Evolutionary conservation across 352 stramenopile genomes (phyloP).

Genomic region (Pythium chondricola): DNA sequence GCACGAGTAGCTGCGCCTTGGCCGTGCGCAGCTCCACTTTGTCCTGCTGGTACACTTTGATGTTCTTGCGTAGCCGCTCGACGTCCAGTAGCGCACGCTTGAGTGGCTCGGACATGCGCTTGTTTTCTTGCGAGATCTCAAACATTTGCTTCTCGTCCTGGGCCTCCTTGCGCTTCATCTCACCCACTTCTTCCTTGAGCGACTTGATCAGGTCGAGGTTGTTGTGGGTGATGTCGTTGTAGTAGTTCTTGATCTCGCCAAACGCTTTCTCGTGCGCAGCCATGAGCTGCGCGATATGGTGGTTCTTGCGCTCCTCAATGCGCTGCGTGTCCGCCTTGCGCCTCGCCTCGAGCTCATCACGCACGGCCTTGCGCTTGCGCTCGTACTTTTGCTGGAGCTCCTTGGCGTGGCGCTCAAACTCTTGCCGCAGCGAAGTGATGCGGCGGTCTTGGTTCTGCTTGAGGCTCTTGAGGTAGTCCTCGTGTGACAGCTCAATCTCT

Average conservation of each 20-base stretch:
- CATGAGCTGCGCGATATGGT: slow-evolving; percentile 91
- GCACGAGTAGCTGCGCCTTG: slow-evolving; percentile 72
- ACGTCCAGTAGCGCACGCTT: slow-evolving; percentile 82
- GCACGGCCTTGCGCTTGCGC: slow-evolving; percentile 66
- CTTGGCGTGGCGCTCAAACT: slow-evolving; percentile 89
- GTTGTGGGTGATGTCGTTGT: slow-evolving; percentile 97
- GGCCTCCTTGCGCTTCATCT: slow-evolving; percentile 94
- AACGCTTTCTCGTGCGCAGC: slow-evolving; percentile 91
- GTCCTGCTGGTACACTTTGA: slow-evolving; percentile 62
- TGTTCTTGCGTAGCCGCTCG: slow-evolving; percentile 61
- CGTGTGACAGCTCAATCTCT: slow-evolving; percentile 89
- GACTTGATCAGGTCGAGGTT: slow-evolving; percentile 96
- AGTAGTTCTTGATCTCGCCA: slow-evolving; percentile 96
- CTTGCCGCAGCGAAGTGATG: slow-evolving; percentile 86
- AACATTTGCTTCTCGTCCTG: slow-evolving; percentile 93
- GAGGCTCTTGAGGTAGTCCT: slow-evolving; percentile 90
- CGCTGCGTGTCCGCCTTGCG: slow-evolving; percentile 81
- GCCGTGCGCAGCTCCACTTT: slow-evolving; percentile 55
- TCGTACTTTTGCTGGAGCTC: slow-evolving; percentile 89
- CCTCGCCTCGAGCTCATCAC: slow-evolving; percentile 73
- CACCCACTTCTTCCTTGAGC: slow-evolving; percentile 92
- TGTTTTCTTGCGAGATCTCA: slow-evolving; percentile 94
- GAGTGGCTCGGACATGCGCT: slow-evolving; percentile 92
- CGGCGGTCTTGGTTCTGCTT: slow-evolving; percentile 91
- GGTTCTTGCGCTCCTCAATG: slow-evolving; percentile 92